Evolutionary conservation across 2,329 filamentous ascomycete genomes (phyloP), one percentile per base, ranked within the genome.

Genomic region (Scytalidium lignicola): DNA sequence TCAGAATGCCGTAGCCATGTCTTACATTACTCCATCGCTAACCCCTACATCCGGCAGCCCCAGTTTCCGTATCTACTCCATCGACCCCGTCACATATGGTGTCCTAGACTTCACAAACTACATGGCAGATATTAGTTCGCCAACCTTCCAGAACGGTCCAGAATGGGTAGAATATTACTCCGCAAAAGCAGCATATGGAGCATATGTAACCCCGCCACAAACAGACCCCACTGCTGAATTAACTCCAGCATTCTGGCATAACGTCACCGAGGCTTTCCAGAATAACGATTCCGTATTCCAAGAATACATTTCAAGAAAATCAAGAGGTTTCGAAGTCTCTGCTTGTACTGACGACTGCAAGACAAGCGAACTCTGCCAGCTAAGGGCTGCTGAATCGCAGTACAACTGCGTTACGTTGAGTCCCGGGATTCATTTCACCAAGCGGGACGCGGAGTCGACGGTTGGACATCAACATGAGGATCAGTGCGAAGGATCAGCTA

Each of bases 161-260:
- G 46, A 51, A 2, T 65, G 62, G 62, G 47, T 53, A 18, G 47
- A 51, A 42, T 54, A 57, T 37, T 62, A 62, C 47, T 61, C 57
- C 9, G 61, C 56, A 12, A 62, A 60, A 48, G 62, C 53, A 43
- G 55, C 55, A 9, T 67, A 67, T 43, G 62, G 61, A 5, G 26
- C 55, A 5, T 47, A 59, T 1, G 61, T 76, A 13, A 58, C 52
- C 22, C 72, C 75, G 40, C 69, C 74, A 1, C 54, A 74, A 12
- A 62, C 62, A 8, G 67, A 68, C 3, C 64, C 62, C 0, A 46
- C 55, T 1, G 59, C 61, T 4, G 70, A 82, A 55, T 70, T 84
- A 28, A 77, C 74, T 1, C 73, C 78, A 0, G 73, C 72, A 1
- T 81, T 82, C 63, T 83, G 79, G 79, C 79, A 82, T 60, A 74